Evolutionary conservation across 345 rosid species (phyloP).

Genomic region (Camelina sativa): DNA sequence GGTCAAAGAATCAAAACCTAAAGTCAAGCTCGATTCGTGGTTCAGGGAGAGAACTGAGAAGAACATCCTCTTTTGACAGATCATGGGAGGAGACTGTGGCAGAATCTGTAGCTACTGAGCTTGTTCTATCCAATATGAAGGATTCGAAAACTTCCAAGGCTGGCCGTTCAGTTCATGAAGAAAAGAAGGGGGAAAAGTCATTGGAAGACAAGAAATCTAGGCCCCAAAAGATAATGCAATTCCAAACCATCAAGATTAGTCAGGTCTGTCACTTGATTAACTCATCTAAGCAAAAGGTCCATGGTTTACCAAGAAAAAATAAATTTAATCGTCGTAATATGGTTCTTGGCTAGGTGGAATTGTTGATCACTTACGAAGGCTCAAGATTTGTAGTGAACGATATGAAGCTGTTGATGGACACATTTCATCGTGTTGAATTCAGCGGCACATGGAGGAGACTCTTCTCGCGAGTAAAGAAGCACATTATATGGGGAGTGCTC

Average conservation of each 20-base stretch:
- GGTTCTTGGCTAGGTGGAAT: slow-evolving; percentile 66
- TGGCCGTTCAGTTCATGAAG: slow-evolving; percentile 79
- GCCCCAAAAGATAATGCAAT: slow-evolving; percentile 86
- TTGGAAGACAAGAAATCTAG: slow-evolving; percentile 86
- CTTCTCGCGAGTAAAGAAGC: slow-evolving; percentile 96
- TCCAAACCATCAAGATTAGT: slow-evolving; percentile 87
- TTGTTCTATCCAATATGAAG: slow-evolving; percentile 71
- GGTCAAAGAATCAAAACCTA: slow-evolving; percentile 50
- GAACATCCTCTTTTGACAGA: slow-evolving; percentile 95
- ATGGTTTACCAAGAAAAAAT: background rate
- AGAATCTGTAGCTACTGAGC: slow-evolving; percentile 91
- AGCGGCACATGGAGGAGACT: slow-evolving; percentile 96
- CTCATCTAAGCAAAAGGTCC: background rate
- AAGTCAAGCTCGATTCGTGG: slow-evolving; percentile 53
- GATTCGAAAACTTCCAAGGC: slow-evolving; percentile 68
- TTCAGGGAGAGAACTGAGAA: slow-evolving; percentile 69
- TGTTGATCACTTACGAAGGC: slow-evolving; percentile 86
- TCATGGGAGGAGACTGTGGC: slow-evolving; percentile 96
- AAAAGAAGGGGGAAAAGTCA: slow-evolving; percentile 73
- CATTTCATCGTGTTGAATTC: slow-evolving; percentile 85
- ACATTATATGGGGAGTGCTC: slow-evolving; percentile 94
- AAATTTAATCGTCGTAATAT: background rate
- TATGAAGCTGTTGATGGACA: slow-evolving; percentile 92
- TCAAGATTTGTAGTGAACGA: slow-evolving; percentile 93
- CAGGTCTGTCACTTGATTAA: slow-evolving; percentile 62